Percentiles rank a stretch among this genome's conserved stretches.
These are phyloP conservation scores for Fusarium algeriense DNA, from an alignment of 2,329 filamentous ascomycete species.

Conservation along the genomic window DNA sequence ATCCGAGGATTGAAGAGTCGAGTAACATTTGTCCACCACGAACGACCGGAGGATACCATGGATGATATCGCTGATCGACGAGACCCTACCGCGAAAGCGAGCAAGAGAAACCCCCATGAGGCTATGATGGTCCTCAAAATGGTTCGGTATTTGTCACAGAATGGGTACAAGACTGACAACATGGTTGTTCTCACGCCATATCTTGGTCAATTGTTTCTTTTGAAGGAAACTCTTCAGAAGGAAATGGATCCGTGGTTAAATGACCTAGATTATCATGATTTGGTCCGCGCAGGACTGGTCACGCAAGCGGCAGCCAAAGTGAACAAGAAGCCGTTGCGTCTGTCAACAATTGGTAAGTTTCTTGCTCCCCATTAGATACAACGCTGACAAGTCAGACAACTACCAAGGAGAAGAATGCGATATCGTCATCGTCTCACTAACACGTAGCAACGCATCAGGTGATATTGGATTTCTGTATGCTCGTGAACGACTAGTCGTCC, in stretches of 20 bases:
- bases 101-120: conserved; percentile 73
- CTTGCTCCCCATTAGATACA: fast-evolving
- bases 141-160: conserved; percentile 76
- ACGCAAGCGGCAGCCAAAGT: conserved; percentile 63
- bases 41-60: conserved; percentile 63
- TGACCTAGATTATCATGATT: conserved; percentile 74
- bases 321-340: conserved; percentile 64
- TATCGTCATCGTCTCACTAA: conserved; percentile 76
- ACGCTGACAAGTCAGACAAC: conserved; percentile 66
- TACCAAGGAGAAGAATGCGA: conserved; percentile 84
- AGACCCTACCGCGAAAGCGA: conserved; percentile 63
- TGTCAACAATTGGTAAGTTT: conserved; percentile 76
- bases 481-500: conserved; percentile 76
- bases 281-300: conserved; percentile 71
- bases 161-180: conserved; percentile 74
- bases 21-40: conserved; percentile 76
- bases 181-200: conserved; percentile 80
- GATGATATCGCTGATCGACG: conserved; percentile 59
- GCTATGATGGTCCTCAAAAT: conserved; percentile 73
- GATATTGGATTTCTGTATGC: conserved; percentile 79
- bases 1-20: conserved; percentile 69
- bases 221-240: conserved; percentile 64
- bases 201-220: conserved; percentile 72
- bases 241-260: conserved; percentile 75
- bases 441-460: conserved; percentile 70